phyloP scores from a whole-genome alignment of 2,329 filamentous ascomycete genomes.

The Fusarium tuaranense region DNA sequence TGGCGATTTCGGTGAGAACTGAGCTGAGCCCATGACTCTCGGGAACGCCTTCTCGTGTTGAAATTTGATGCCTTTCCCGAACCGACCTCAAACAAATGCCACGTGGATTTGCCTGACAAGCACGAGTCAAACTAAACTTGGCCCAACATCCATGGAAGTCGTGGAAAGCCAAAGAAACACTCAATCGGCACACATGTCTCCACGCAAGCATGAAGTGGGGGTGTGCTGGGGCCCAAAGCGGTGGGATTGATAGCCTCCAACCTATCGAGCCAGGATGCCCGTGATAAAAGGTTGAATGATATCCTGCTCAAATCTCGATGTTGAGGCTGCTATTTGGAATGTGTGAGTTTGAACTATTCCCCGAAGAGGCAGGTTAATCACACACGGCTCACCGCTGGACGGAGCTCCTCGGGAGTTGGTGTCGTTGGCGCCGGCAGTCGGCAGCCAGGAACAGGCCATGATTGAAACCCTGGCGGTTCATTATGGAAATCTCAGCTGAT shows the following conservation, averaged over 20 bases:
- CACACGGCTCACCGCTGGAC: constrained; percentile 6
- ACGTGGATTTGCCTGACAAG: constrained; percentile 12
- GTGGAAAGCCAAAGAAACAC: constrained; percentile 5
- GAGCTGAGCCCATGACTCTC: neutral
- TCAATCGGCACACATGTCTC: constrained; percentile 3
- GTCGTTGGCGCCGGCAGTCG: constrained; percentile 3
- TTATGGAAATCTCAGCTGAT: constrained; percentile 1
- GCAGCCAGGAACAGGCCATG: constrained; percentile 8
- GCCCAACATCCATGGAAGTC: constrained; percentile 4
- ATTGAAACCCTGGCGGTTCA: neutral
- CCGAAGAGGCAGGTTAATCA: neutral
- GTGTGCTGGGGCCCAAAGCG: neutral
- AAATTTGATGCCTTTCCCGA: neutral
- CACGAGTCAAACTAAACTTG: neutral
- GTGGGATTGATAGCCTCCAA: neutral
- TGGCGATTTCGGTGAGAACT: neutral
- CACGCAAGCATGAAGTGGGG: constrained; percentile 5
- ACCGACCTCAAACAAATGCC: neutral
- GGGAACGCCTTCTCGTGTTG: neutral
- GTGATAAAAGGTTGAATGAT: constrained; percentile 1
- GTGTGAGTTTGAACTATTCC: neutral
- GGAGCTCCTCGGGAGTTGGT: constrained; percentile 6
- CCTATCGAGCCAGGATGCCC: neutral
- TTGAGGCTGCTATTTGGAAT: neutral
- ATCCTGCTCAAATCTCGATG: constrained; percentile 2